A percentile compares a stretch with the other conserved stretches of the same genome.
These are phyloP conservation scores for Ramularia endophylla DNA, from an alignment of 2,329 filamentous ascomycete species.

Conservation along the genomic window DNA sequence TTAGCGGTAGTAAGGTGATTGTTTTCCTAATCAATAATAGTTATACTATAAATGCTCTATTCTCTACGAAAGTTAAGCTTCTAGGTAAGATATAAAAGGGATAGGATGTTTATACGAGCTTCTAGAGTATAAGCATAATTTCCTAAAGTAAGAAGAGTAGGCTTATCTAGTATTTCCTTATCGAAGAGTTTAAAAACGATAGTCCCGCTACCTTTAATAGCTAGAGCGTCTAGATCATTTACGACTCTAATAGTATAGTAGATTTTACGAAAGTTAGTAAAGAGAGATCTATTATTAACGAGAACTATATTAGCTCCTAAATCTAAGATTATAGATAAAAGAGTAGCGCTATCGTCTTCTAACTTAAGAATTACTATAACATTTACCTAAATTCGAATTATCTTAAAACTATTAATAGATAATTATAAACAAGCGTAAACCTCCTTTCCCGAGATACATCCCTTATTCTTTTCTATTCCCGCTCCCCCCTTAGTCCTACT, in stretches of 20 bases:
- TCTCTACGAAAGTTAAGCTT: background rate
- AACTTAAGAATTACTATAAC: slow-evolving; percentile 1
- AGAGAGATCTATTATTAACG: background rate
- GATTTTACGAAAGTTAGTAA: slow-evolving; percentile 4
- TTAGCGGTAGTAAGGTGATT: background rate
- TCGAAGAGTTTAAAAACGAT: background rate
- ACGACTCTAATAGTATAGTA: slow-evolving; percentile 2
- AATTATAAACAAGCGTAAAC: too few species aligned
- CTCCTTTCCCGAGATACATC: background rate
- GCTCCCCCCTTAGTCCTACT: background rate
- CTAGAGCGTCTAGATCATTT: background rate
- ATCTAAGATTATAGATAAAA: slow-evolving; percentile 2
- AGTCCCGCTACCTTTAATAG: slow-evolving; percentile 1
- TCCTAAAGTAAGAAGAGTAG: background rate
- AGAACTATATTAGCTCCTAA: slow-evolving; percentile 1
- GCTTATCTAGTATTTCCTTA: background rate
- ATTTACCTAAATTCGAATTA: background rate
- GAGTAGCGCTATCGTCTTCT: background rate
- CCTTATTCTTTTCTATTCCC: background rate
- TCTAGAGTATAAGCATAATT: slow-evolving; percentile 2
- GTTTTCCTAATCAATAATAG: slow-evolving; percentile 2
- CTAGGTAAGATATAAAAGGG: slow-evolving; percentile 1
- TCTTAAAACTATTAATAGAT: background rate
- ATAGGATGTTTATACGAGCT: slow-evolving; percentile 5
- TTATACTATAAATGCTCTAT: slow-evolving; percentile 3